phyloP scores from a whole-genome alignment of 352 stramenopile species.

The Phytophthora tentaculata region DNA sequence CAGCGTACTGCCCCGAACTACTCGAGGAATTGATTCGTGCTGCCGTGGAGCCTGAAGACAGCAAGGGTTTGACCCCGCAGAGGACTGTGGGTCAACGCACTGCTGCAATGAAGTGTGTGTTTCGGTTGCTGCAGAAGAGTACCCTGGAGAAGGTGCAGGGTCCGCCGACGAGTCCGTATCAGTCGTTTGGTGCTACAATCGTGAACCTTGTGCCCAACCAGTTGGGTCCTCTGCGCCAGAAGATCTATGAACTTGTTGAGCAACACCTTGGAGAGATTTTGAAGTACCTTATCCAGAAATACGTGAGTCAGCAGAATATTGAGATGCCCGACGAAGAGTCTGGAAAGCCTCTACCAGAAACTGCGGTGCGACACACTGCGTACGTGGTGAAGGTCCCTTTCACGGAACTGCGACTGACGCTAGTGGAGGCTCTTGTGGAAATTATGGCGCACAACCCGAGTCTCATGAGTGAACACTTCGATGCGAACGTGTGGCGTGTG shows the following conservation, averaged over 20 bases:
- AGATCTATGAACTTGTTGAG: constrained; percentile 77
- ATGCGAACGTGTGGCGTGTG: constrained; percentile 87
- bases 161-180: constrained; percentile 82
- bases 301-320: constrained; percentile 84
- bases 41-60: constrained; percentile 48
- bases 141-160: constrained; percentile 78
- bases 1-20: constrained; percentile 84
- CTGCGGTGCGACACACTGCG: constrained; percentile 81
- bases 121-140: constrained; percentile 79
- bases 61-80: constrained; percentile 25
- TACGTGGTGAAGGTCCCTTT: constrained; percentile 91
- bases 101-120: constrained; percentile 85
- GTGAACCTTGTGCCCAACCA: constrained; percentile 89
- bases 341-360: constrained; percentile 59
- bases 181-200: constrained; percentile 85
- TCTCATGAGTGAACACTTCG: constrained; percentile 73
- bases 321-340: constrained; percentile 67
- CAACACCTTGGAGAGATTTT: constrained; percentile 73
- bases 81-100: constrained; percentile 71
- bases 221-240: constrained; percentile 63
- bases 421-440: constrained; percentile 89
- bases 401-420: constrained; percentile 86
- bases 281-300: constrained; percentile 76
- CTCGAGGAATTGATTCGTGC: constrained; percentile 82
- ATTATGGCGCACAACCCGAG: constrained; percentile 81